These are phyloP conservation scores for Raffaelea deltoideospora DNA, from an alignment of 2,329 filamentous ascomycete genomes.

Conservation along the genomic window DNA sequence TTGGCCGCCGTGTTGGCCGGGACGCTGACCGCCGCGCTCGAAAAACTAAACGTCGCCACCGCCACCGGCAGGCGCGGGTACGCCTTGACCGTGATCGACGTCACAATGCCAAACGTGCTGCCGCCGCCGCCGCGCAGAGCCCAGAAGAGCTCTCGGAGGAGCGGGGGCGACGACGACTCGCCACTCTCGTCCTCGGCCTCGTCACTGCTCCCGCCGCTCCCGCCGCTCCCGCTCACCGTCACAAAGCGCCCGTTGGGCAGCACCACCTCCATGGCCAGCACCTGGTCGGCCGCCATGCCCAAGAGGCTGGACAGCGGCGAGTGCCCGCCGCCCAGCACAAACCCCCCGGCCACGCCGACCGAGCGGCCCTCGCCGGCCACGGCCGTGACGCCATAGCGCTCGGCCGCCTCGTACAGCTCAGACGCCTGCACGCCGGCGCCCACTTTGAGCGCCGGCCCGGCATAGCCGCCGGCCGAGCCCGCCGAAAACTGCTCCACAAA, in stretches of 20 bases:
- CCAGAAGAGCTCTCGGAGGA: constrained; percentile 32
- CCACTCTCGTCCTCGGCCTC: too few species aligned
- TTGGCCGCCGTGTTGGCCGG: too few species aligned
- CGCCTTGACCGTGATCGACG: constrained; percentile 11
- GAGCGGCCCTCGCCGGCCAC: constrained; percentile 30
- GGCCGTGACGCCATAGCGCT: constrained; percentile 28
- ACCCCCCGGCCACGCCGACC: constrained; percentile 35
- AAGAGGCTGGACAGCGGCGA: constrained; percentile 33
- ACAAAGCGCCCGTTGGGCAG: constrained; percentile 27
- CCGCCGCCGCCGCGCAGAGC: constrained; percentile 31
- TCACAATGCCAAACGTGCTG: constrained; percentile 22
- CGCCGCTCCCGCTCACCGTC: constrained; percentile 23
- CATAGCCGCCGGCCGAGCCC: constrained; percentile 13
- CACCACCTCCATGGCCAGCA: constrained; percentile 31
- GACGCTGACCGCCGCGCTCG: not conserved
- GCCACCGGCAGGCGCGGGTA: constrained; percentile 10
- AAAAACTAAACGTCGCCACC: constrained; percentile 12
- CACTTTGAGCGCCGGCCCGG: constrained; percentile 19
- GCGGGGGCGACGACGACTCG: too few species aligned
- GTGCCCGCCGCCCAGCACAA: constrained; percentile 36
- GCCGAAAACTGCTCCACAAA: constrained; percentile 26
- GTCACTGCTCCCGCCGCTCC: too few species aligned
- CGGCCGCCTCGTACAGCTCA: constrained; percentile 35
- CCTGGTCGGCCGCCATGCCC: constrained; percentile 34
- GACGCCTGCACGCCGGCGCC: constrained; percentile 34